Base-by-base conservation (phyloP, 106 monocot genomes). In the Dioscorea dumetorum region DNA sequence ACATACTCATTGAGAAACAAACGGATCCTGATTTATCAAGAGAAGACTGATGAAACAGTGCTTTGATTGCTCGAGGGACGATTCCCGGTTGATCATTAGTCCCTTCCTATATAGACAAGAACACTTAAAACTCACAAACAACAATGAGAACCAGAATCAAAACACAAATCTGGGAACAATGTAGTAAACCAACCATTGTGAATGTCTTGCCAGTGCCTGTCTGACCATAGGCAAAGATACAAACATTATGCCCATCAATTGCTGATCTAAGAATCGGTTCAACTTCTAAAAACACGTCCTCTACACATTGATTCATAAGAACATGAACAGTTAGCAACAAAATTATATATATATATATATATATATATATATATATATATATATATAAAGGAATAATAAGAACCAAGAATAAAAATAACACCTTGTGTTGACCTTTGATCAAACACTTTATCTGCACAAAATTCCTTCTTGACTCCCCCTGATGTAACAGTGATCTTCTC, bases 171-270 rank as follows among this genome's bases (percentile, higher is more conserved):
- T 41, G 6, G 41, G 5, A 6, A 41, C 28, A 28, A 1, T 28
- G 28, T 41, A 10, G 33, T 54, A 63, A 32, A 59, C 77, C 4
- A 12, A 93, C 93, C 93, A 93, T 93, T 9, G 93, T 89, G 50
- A 79, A 89, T 8, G 93, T 93, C 64, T 93, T 93, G 67, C 93
- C 93, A 6, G 89, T 89, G 22, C 93, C 86, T 33, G 93, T 93
- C 75, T 93, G 93, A 20, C 93, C 93, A 53, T 93, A 93, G 16
- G 93, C 89, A 18, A 93, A 75, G 33, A 93, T 66, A 54, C 89
- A 89, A 20, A 93, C 93, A 73, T 89, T 93, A 62, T 89, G 86
- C 18, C 89, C 93, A 50, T 93, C 93, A 8, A 93, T 76, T 2
- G 93, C 93, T 23, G 89, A 93, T 86, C 84, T 81, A 21, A 93